Evolutionary conservation across 306 rosid species (phyloP), one percentile per base, ranked within the genome.

Genomic region (Gillenia trifoliata): DNA sequence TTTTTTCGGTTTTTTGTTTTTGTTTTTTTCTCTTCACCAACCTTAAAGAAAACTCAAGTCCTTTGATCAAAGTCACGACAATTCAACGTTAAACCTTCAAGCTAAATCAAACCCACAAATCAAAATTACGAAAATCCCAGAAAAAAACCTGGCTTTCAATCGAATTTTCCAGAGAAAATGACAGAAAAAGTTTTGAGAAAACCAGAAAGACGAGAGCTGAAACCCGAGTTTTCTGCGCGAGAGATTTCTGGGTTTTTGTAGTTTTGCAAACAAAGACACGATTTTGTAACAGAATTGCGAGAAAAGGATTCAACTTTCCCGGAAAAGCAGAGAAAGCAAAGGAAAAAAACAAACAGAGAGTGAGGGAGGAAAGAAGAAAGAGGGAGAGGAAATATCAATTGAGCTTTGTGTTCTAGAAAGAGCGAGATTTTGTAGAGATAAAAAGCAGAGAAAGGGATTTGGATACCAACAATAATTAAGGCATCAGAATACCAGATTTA

Each of bases 11-110:
- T 23, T 28, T 50, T 22, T 50, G 36, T 59, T 16, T 23, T 19
- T 40, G 20, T 65, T 9, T 11, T 28, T 65, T 41, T 17, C 55
- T 19, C 34, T 80, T 77, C 76, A 85, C 88, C 59, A 66, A 72
- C 78, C 90, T 84, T 84, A 54, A 86, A 84, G 89, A 80, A 81
- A 88, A 88, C 91, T 89, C 88, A 77, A 89, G 16, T 4, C n/a
- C 60, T 6, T 28, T 25, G 47, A 30, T 0, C 40, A 70, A 55
- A 55, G 73, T 56, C 74, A 47, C 76, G 76, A 74, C 72, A n/a
- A 80, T 79, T 72, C 65, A 75, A 72, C 83, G 76, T 60, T 56
- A 80, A 85, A 64, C 54, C 85, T 84, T 89, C n/a, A 74, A 81
- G 75, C 13, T 31, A 64, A 84, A 85, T 78, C 85, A 67, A 84